Evolutionary conservation across 2,329 filamentous ascomycete species (phyloP), one percentile per base, ranked within the genome.

Genomic region (Beauveria sp.): DNA sequence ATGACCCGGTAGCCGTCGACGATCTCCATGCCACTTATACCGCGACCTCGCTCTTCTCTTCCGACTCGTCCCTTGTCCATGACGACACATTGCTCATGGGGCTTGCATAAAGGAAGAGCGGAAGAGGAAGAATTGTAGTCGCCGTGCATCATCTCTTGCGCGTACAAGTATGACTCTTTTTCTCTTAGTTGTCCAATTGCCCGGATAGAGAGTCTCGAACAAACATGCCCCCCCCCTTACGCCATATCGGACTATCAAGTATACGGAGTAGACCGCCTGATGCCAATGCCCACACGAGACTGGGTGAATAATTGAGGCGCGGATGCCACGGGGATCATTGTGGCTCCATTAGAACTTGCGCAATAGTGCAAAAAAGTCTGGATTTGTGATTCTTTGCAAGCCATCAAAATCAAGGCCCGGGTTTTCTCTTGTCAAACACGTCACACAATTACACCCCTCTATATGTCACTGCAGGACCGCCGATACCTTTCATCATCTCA

Each of bases 1-100:
- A 28, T 61, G 59, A 55, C 51, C 59, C 59, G 59, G 43, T 51
- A 34, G 59, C 37, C 41, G 43, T 51, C 20, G 51, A 47, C 18
- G 59, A 61, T 61, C 59, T 18, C 14, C 48, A 34, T 28, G 16
- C 28, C 48, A 34, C 40, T 50, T 12, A 16, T 5, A 37, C 34
- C 10, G 18, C 18, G 9, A 24, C 26, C 2, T 37, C 22, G 41
- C 43, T 34, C 7, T n/a, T 24, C n/a, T 28, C 16, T 20, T 41
- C 44, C 55, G 55, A 41, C 3, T 51, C 30, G 55, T 51, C 30
- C 47, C 55, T 58, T 30, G 47, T 51, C 43, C 30, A 51, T 58
- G 46, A 48, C 54, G 54, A 44, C n/a, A 34, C 44, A 30, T 37
- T 41, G 16, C 34, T 22, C 18, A 28, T n/a, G 44, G 20, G 18